phyloP scores from a whole-genome alignment of 1,139 yeast species.

The Sugiyamaella castrensis region DNA sequence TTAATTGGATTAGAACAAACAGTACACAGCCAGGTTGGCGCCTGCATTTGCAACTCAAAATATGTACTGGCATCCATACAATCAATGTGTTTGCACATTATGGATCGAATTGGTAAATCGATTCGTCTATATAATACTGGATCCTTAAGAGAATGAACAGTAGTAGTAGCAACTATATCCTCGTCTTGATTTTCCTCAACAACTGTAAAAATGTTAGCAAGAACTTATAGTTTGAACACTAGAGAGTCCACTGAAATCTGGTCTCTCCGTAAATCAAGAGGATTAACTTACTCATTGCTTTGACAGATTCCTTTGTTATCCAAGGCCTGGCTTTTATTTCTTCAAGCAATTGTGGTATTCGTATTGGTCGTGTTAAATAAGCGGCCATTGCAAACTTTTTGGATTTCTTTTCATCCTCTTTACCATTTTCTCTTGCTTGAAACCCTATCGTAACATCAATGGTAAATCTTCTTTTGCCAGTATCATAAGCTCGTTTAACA shows the following conservation, averaged over 20 bases:
- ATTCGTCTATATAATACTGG: constrained; percentile 41
- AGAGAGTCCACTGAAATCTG: no score
- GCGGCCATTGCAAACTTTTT: constrained; percentile 31
- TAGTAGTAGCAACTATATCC: constrained; percentile 39
- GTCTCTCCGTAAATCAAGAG: no score
- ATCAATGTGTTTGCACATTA: constrained; percentile 41
- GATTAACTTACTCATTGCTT: constrained; percentile 19
- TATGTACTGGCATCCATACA: constrained; percentile 43
- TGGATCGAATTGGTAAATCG: constrained; percentile 39
- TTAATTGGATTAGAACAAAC: constrained; percentile 38
- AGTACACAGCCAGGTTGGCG: constrained; percentile 46
- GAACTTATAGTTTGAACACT: no score
- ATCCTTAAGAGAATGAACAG: constrained; percentile 39
- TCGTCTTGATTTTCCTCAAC: constrained; percentile 36
- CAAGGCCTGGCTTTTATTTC: constrained; percentile 30
- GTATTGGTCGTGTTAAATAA: constrained; percentile 28
- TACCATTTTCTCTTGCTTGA: constrained; percentile 17
- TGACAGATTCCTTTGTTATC: constrained; percentile 32
- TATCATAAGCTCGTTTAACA: constrained; percentile 10
- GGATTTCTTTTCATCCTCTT: constrained; percentile 2
- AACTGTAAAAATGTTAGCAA: constrained; percentile 7
- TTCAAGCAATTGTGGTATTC: constrained; percentile 29
- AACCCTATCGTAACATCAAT: constrained; percentile 29
- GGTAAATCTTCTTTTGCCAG: constrained; percentile 19
- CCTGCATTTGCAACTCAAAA: constrained; percentile 42